These are phyloP conservation scores for Sphagnum fallax DNA, from an alignment of 228 moss, liverwort and hornwort species.

Conservation along the genomic window DNA sequence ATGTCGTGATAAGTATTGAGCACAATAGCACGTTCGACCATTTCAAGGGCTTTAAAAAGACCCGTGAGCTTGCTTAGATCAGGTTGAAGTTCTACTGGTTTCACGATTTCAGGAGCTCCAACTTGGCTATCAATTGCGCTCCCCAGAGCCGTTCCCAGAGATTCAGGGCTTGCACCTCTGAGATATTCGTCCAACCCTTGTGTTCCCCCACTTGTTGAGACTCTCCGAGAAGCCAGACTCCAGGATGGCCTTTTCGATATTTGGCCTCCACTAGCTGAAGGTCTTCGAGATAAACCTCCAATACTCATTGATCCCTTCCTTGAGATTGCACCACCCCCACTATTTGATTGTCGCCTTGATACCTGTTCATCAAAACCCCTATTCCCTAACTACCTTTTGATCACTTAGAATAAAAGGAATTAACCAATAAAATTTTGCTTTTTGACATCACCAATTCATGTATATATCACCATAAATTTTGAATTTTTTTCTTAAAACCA, in stretches of 20 bases:
- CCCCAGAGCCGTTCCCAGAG: conserved; percentile 10
- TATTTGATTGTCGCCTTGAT: conserved; percentile 52
- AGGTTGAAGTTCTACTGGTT: conserved; percentile 15
- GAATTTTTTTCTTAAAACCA: too few relatives aligned
- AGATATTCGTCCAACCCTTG: conserved; percentile 27
- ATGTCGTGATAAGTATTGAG: conserved; percentile 79
- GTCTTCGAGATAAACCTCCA: conserved; percentile 43
- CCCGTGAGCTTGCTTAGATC: conserved; percentile 76
- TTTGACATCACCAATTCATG: too few relatives aligned
- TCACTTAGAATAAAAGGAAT: too few relatives aligned
- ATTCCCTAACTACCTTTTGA: not conserved
- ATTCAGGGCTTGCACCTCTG: conserved; percentile 28
- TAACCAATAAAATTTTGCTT: too few relatives aligned
- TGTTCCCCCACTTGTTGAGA: conserved; percentile 40
- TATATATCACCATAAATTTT: too few relatives aligned
- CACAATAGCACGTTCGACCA: conserved; percentile 76
- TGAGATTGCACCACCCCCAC: conserved; percentile 24
- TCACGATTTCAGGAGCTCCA: conserved; percentile 4
- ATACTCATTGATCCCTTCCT: conserved; percentile 23
- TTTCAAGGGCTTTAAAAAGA: conserved; percentile 77
- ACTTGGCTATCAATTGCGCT: conserved; percentile 24
- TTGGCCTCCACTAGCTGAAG: conserved; percentile 42
- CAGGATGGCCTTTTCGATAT: conserved; percentile 48
- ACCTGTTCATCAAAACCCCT: conserved; percentile 24
- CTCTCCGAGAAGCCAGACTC: conserved; percentile 10